Percentiles rank a stretch among this genome's conserved stretches.
Evolutionary conservation across 1,284 basidiomycete species (phyloP).

Genomic region (Tilletiopsis washingtonensis): DNA sequence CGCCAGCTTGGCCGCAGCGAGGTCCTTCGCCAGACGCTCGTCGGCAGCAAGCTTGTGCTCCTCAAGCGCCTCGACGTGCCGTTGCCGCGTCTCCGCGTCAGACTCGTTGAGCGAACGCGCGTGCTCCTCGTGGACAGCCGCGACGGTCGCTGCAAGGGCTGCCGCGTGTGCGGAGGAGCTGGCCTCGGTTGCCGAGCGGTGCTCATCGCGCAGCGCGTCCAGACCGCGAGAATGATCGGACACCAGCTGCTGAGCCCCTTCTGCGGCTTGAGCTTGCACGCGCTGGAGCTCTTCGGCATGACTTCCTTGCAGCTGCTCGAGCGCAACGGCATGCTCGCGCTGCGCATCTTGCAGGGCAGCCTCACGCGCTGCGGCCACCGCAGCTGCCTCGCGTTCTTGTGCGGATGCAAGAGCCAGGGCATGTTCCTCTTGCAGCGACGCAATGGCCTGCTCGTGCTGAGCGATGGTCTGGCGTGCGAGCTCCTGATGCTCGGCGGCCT

Average conservation of each 20-base stretch:
- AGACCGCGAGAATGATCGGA: too few relatives aligned
- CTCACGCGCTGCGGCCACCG: too few relatives aligned
- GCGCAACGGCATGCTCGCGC: not conserved
- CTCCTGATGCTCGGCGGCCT: not conserved
- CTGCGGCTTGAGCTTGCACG: too few relatives aligned
- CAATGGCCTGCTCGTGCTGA: not conserved
- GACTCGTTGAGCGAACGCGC: not conserved
- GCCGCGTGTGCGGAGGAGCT: not conserved
- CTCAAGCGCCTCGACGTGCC: not conserved
- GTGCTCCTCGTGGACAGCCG: constrained; percentile 3
- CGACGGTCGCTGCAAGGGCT: not conserved
- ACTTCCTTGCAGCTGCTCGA: not conserved
- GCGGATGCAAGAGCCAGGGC: too few relatives aligned
- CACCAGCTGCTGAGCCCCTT: too few relatives aligned
- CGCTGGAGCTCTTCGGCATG: too few relatives aligned
- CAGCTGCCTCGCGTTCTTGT: too few relatives aligned
- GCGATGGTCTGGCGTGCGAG: not conserved
- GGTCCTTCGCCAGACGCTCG: too few relatives aligned
- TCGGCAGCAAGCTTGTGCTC: too few relatives aligned
- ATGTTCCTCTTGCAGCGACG: not conserved
- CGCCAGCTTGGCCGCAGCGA: too few relatives aligned
- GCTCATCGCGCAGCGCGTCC: too few relatives aligned
- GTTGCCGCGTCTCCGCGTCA: not conserved
- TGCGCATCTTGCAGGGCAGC: not conserved
- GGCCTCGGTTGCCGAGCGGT: too few relatives aligned